These are phyloP conservation scores for Haplosporangium sp. DNA, from an alignment of 371 early-diverging fungal species.

Conservation along the genomic window DNA sequence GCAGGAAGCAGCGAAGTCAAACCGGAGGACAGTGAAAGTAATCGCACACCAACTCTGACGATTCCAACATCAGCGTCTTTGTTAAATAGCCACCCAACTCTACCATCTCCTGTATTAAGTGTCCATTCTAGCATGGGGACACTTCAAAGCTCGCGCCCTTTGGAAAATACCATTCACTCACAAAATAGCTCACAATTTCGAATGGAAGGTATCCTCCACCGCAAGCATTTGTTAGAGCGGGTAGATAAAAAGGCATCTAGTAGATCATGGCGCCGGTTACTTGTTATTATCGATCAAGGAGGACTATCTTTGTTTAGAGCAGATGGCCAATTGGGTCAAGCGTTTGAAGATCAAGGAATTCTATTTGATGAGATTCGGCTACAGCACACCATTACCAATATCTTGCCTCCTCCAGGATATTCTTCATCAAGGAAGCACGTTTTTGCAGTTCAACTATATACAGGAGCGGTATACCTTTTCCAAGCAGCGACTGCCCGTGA, in stretches of 20 bases:
- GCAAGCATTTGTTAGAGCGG: constrained; percentile 86
- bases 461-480: constrained; percentile 86
- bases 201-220: constrained; percentile 84
- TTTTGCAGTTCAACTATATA: constrained; percentile 83
- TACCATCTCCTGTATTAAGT: constrained; percentile 21
- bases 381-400: constrained; percentile 82
- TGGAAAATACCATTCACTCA: not conserved
- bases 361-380: constrained; percentile 69
- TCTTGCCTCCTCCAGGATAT: constrained; percentile 89
- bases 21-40: not conserved
- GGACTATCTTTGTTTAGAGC: constrained; percentile 83
- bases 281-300: constrained; percentile 78
- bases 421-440: constrained; percentile 79
- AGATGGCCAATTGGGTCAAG: constrained; percentile 54
- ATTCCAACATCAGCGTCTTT: not conserved
- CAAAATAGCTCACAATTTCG: constrained; percentile 56
- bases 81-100: not conserved
- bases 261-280: constrained; percentile 88
- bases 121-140: constrained; percentile 12
- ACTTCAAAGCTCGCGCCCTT: not conserved
- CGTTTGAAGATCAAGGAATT: constrained; percentile 12
- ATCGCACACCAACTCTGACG: not conserved
- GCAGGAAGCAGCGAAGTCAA: not conserved
- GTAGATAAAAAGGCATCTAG: constrained; percentile 83
- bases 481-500: constrained; percentile 76